Evolutionary conservation across 1,284 basidiomycete species (phyloP), one percentile per base, ranked within the genome.

Genomic region (Gastroboletus turbinatus): DNA sequence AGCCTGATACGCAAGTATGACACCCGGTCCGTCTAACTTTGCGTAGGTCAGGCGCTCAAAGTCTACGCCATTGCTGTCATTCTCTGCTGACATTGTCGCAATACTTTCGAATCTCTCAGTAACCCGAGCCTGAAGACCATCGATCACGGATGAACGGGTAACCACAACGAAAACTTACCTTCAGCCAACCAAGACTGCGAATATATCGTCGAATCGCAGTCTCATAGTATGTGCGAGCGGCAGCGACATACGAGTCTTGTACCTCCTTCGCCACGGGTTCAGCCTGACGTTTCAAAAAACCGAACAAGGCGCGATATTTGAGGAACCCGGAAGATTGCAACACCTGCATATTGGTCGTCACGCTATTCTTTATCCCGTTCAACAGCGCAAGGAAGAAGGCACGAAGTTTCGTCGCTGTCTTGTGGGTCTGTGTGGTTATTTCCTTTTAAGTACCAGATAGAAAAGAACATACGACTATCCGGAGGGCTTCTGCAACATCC

Each of bases 181-280:
- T 90, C 46, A 97, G 81, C 72, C 80, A 85, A 25, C 85, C 83
- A 45, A 98, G 76, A 63, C 87, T 89, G 32, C 97, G 80, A 29
- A 88, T 82, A 70, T 99, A 99, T 47, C 97, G 78, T 56, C 97
- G 78, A 68, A 99, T 96, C 0, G 90, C 94, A 17, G 97, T 98
- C 74, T 99, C 97, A 61, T 95, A 98, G 71, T 98, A 99, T 19
- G 93, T 83, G 21, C 95, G 83, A 5, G 92, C 90, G 13, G 91
- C 86, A 44, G 83, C 83, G 32, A 91, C 77, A 69, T 99, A 99
- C 5, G 91, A 88, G 46, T 93, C 81, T 71, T 96, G 94, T 21
- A 99, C 79, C 72, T 98, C 96, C 58, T 84, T 84, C 2, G 96
- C 95, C 27, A 96, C 90, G 35, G 82, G 79, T 4, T 89, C 82